Percentiles rank a stretch among this genome's conserved stretches.
These are phyloP conservation scores for Capronia americana DNA, from an alignment of 2,329 filamentous ascomycete genomes.

Conservation along the genomic window DNA sequence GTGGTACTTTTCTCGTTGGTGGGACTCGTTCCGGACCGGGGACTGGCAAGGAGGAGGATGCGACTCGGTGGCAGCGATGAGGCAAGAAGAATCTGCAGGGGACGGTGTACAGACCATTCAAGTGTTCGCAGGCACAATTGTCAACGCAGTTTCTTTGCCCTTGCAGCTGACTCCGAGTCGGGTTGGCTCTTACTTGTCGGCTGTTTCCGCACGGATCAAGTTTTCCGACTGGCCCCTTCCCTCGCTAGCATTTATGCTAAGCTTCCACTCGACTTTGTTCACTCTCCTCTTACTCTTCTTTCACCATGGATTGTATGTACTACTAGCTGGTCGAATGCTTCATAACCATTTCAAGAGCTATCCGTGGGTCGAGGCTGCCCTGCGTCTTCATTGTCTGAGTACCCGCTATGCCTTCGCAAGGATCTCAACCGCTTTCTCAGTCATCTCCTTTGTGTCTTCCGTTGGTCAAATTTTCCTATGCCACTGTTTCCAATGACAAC, in stretches of 20 bases:
- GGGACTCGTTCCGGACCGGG: background rate
- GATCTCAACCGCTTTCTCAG: slow-evolving; percentile 50
- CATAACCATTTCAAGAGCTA: background rate
- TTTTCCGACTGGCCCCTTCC: slow-evolving; percentile 16
- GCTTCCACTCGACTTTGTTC: background rate
- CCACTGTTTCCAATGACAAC: slow-evolving; percentile 47
- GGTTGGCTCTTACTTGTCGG: slow-evolving; percentile 7
- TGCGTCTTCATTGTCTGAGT: background rate
- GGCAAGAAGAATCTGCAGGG: background rate
- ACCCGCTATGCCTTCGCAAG: slow-evolving; percentile 52
- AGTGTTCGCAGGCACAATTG: background rate
- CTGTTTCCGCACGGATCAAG: slow-evolving; percentile 12
- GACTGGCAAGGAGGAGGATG: background rate
- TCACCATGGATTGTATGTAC: background rate
- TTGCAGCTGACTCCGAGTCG: slow-evolving; percentile 7
- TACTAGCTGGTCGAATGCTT: background rate
- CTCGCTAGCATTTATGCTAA: background rate
- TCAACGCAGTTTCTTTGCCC: slow-evolving; percentile 8
- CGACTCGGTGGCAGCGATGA: background rate
- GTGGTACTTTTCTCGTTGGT: background rate
- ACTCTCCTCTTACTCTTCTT: background rate
- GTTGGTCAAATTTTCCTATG: slow-evolving; percentile 54
- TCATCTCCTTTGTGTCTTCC: slow-evolving; percentile 52
- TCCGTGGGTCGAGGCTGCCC: background rate
- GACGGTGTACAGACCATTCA: background rate